Evolutionary conservation across 441 rosid genomes (phyloP), one percentile per base, ranked within the genome.

Genomic region (Gossypium schwendimanii): DNA sequence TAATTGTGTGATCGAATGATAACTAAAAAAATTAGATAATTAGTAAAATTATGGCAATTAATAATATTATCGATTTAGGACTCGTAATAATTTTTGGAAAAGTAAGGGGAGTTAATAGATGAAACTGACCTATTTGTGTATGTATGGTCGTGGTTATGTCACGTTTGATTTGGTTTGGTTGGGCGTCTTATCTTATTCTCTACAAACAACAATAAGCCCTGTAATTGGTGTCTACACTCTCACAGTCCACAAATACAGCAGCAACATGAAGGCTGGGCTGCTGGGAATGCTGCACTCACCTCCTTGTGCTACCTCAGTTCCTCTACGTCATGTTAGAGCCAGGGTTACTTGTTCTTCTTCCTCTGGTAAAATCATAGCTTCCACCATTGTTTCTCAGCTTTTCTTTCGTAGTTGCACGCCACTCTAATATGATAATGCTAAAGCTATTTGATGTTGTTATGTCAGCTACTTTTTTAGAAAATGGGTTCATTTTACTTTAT

Each of bases 281-380:
- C 49, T 75, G 50, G 84, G 81, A 71, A 67, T 69, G 66, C 18
- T 80, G 55, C 82, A 72, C 69, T 69, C 70, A 60, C 66, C 77
- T 28, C 81, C 84, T 70, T 61, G 60, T 28, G 52, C 85, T 1
- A 39, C 70, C 26, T 21, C 79, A 4, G 44, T 75, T 72, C 76
- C 83, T 67, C 54, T 73, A 65, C 76, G 72, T 72, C 81, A 69
- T 8, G 15, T 58, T 69, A 76, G 82, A 72, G 28, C 84, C 54
- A 68, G 74, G 7, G 47, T 80, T 77, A 52, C 69, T 39, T 83
- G 84, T 77, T 84, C 83, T 69, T 81, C 79, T 49, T 76, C 84
- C 57, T 75, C 84, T 52, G 81, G 87, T 83, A 70, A 36, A 31
- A 55, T 12, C 50, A 1, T 36, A 31, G 7, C n/a, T 17, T 17